Base-by-base conservation (phyloP, 345 rosid species). In the Lepidium africanum region DNA sequence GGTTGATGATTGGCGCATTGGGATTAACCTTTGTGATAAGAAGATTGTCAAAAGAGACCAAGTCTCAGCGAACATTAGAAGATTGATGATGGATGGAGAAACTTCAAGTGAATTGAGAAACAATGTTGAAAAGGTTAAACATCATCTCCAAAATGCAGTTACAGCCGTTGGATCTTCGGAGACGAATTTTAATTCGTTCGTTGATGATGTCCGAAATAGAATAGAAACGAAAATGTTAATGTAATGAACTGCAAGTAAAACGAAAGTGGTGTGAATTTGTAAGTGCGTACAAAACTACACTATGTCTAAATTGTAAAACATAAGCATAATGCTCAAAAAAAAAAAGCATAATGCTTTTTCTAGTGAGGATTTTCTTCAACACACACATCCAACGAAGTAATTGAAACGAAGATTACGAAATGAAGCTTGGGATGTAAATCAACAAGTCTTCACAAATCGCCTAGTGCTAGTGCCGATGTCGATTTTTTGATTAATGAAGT, bases 1-100 rank as follows among this genome's bases (percentile, higher is more conserved):
- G 72, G 92, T 84, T 11, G 85, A 81, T 70, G 92, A 87, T 70
- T 89, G 92, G 96, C 71, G 72, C 17, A 68, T 81, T 38, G 96
- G 92, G 60, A 76, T 82, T 17, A 85, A 84, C 50, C 71, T 89
- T 63, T 65, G 77, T 5, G 76, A 81, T 17, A 40, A 39, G 50
- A 80, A 74, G 71, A n/a, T 3, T 2, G 12, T 75, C 54, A 72
- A 72, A 8, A 74, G 65, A 59, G 83, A 77, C 21, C 74, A 84
- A 55, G 83, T 79, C 35, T 60, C 81, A 0, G 30, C 6, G 7
- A 85, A 76, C 8, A 14, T 81, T 55, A 65, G 59, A 51, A 49
- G 51, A 64, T 56, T 83, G 79, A 81, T 85, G 79, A 70, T 78
- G 74, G 36, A 61, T 2, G 77, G 76, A 52, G 71, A 83, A 19